Evolutionary conservation across 1,284 basidiomycete species (phyloP).

Genomic region (Tilletia horrida): DNA sequence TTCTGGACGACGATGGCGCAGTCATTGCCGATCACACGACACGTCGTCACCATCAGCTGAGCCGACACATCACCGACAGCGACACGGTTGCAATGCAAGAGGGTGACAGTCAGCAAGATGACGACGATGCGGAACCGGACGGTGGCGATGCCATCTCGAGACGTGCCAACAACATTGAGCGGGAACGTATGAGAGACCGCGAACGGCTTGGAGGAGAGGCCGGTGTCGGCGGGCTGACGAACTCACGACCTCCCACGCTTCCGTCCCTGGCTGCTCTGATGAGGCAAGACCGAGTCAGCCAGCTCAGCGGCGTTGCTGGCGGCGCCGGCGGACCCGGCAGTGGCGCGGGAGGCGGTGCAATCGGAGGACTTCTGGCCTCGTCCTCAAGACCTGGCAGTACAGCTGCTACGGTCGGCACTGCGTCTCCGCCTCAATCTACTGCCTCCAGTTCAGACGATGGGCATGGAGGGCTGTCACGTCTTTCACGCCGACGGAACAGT

Average conservation of each 20-base stretch:
- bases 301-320: constrained; percentile 21
- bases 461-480: neutral
- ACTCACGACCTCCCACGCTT: constrained; percentile 28
- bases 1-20: neutral
- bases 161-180: constrained; percentile 40
- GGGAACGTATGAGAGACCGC: constrained; percentile 46
- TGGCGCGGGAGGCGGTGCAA: neutral
- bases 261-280: constrained; percentile 19
- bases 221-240: constrained; percentile 39
- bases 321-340: constrained; percentile 18
- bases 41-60: constrained; percentile 20
- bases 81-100: too few species aligned
- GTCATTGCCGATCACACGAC: constrained; percentile 13
- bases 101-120: neutral
- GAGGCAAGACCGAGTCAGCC: constrained; percentile 22
- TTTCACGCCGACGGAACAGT: neutral
- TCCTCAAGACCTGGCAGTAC: constrained; percentile 40
- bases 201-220: constrained; percentile 44
- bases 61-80: constrained; percentile 22
- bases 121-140: constrained; percentile 23
- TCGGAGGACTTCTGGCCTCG: neutral
- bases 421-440: constrained; percentile 31
- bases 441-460: constrained; percentile 10
- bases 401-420: constrained; percentile 39
- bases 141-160: constrained; percentile 33